Evolutionary conservation across 148 eudicot genomes (phyloP), one percentile per base, ranked within the genome.

Genomic region (Silene latifolia): DNA sequence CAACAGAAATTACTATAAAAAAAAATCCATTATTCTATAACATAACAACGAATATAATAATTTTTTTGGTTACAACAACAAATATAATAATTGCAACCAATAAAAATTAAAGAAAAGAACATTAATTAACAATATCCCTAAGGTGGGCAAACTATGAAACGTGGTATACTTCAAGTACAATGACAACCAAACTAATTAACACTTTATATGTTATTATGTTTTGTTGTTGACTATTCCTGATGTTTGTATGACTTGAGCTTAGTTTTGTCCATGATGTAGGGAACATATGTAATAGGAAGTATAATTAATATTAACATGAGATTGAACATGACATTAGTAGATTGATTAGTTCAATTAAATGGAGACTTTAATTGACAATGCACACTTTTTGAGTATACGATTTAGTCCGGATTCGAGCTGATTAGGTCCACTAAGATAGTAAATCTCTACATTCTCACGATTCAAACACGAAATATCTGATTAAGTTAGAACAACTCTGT

Each of bases 181-280:
- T 39, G 71, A 67, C 54, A 67, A 67, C n/a, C 24, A 67, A 46
- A 73, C 63, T 73, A 61, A 27, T 11, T 44, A 73, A 14, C 57
- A 7, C 14, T 44, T 62, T 48, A 62, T 24, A 20, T 61, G 76
- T 20, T 46, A n/a, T n/a, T n/a, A n/a, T n/a, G n/a, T 51, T 61
- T 69, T 20, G 8, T 39, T 5, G 14, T 67, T 67, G 71, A 67
- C 71, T 5, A 42, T 66, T 67, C 9, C 25, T 19, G 0, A 66
- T 39, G 23, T n/a, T 32, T 17, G 12, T 65, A 13, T 65, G 47
- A 65, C 48, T 66, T 29, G 17, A 35, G 13, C 23, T 66, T 66
- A n/a, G 35, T 32, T 32, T 21, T 47, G 72, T 47, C 72, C 9
- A 47, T 69, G 46, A 13, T 20, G 7, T 10, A 21, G 72, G 72